Evolutionary conservation across 2,329 filamentous ascomycete species (phyloP).

Genomic region (Cercospora canescens): DNA sequence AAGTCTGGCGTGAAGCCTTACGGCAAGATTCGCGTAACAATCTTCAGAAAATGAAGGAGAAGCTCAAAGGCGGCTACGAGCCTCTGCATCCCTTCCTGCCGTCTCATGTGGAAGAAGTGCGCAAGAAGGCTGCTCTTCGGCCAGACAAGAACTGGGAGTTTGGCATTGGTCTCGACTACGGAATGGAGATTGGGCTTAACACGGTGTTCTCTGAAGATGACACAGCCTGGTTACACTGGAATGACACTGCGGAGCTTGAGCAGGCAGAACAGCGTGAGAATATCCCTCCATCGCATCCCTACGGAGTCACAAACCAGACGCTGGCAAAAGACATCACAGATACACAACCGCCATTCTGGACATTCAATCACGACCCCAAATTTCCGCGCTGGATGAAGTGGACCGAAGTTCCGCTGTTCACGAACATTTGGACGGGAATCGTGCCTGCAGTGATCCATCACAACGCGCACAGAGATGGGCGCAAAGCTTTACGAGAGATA

Average conservation of each 20-base stretch:
- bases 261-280: constrained; percentile 16
- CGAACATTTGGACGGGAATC: constrained; percentile 28
- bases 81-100: constrained; percentile 18
- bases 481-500: constrained; percentile 20
- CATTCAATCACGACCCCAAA: constrained; percentile 23
- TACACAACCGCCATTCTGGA: constrained; percentile 26
- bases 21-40: constrained; percentile 39
- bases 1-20: constrained; percentile 33
- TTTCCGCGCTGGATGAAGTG: constrained; percentile 23
- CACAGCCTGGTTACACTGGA: constrained; percentile 28
- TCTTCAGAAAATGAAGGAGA: constrained; percentile 11
- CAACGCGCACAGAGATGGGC: constrained; percentile 25
- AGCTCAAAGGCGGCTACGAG: constrained; percentile 13
- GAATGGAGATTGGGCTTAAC: constrained; percentile 27
- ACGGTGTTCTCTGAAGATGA: constrained; percentile 31
- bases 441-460: constrained; percentile 30
- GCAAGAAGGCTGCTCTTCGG: constrained; percentile 36
- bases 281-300: constrained; percentile 8
- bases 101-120: constrained; percentile 24
- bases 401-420: constrained; percentile 27
- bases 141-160: constrained; percentile 43
- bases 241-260: constrained; percentile 16
- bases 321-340: constrained; percentile 27
- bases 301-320: constrained; percentile 6
- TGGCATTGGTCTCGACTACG: constrained; percentile 34